Evolutionary conservation across 2,329 filamentous ascomycete species (phyloP).

Genomic region (Colletotrichum eremochloae): DNA sequence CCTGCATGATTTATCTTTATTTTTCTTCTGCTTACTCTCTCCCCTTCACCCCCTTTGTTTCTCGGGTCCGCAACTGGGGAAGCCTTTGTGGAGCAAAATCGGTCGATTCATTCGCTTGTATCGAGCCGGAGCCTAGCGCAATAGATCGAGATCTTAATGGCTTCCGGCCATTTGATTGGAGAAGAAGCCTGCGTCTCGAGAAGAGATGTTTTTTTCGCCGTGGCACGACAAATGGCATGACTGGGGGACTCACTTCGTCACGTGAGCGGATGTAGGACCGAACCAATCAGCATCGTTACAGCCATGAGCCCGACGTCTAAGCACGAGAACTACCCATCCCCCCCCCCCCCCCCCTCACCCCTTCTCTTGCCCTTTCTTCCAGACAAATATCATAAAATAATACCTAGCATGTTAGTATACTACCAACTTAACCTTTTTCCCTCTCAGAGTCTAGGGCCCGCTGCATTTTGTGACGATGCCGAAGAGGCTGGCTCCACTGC

Average conservation of each 20-base stretch:
- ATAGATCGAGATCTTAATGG: neutral
- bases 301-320: neutral
- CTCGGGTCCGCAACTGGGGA: neutral
- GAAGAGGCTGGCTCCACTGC: slow-evolving; percentile 29
- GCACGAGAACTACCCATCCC: neutral
- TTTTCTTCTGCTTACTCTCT: too few relatives aligned
- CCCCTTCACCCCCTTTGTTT: neutral
- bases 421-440: too few relatives aligned
- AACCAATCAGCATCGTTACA: slow-evolving; percentile 15
- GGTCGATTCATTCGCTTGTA: neutral
- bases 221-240: neutral
- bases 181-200: neutral
- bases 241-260: neutral
- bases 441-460: neutral
- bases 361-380: neutral
- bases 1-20: too few relatives aligned
- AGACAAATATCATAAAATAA: neutral
- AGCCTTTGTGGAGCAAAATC: too few relatives aligned
- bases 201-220: slow-evolving; percentile 1
- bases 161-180: neutral
- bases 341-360: neutral
- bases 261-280: slow-evolving; percentile 30
- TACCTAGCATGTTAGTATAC: neutral
- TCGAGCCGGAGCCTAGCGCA: neutral
- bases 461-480: slow-evolving; percentile 4